These are phyloP conservation scores for Cytospora piceicola DNA, from an alignment of 2,329 filamentous ascomycete genomes.

Conservation along the genomic window DNA sequence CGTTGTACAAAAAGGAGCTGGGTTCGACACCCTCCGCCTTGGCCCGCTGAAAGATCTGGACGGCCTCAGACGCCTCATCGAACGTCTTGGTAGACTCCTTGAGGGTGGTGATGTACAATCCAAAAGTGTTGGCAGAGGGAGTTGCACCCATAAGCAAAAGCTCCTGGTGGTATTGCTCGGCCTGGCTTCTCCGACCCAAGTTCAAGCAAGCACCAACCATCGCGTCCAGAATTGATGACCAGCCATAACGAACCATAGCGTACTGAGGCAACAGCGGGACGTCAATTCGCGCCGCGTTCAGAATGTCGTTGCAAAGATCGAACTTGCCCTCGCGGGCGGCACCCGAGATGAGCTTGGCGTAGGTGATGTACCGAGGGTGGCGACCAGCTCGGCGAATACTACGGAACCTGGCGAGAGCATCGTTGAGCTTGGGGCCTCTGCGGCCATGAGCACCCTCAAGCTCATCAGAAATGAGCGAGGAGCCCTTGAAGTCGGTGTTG, in stretches of 20 bases:
- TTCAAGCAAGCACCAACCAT: slow-evolving; percentile 94
- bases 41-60: slow-evolving; percentile 95
- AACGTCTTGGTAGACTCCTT: slow-evolving; percentile 98
- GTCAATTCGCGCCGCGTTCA: slow-evolving; percentile 86
- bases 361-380: slow-evolving; percentile 94
- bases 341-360: slow-evolving; percentile 90
- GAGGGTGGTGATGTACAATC: slow-evolving; percentile 97
- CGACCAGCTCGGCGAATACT: slow-evolving; percentile 92
- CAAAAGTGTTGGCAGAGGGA: slow-evolving; percentile 96
- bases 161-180: slow-evolving; percentile 88
- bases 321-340: slow-evolving; percentile 85
- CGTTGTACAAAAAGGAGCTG: slow-evolving; percentile 97
- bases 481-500: slow-evolving; percentile 91
- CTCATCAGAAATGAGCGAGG: slow-evolving; percentile 85
- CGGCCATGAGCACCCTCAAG: slow-evolving; percentile 80
- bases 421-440: slow-evolving; percentile 73
- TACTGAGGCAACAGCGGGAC: slow-evolving; percentile 85
- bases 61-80: slow-evolving; percentile 93
- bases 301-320: slow-evolving; percentile 81
- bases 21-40: slow-evolving; percentile 94
- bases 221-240: slow-evolving; percentile 93
- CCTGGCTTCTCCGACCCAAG: slow-evolving; percentile 77
- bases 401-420: slow-evolving; percentile 81
- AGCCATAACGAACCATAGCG: slow-evolving; percentile 87
- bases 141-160: slow-evolving; percentile 87